Base-by-base conservation (phyloP, 768 basidiomycete genomes). In the Nevesoporus exiguus region DNA sequence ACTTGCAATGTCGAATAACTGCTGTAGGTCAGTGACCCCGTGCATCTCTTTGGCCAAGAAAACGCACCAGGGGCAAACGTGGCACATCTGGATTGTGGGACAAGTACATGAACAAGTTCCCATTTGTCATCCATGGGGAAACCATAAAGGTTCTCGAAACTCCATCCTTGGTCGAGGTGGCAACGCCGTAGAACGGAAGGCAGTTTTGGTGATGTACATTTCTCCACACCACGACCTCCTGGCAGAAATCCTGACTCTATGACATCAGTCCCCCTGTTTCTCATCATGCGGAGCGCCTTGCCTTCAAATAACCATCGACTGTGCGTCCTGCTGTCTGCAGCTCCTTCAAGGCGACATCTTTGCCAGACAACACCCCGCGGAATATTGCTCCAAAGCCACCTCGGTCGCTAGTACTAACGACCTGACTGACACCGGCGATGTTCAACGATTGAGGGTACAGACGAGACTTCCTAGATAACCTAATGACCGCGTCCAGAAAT, bases 1-100 rank as follows among this genome's bases (percentile, higher is more conserved):
- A 2, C 40, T 55, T 7, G 74, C 75, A 17, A 73, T 58, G 34
- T 76, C 74, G n/a, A 60, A 55, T 21, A 77, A 52, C 77, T 77
- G 39, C 14, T 9, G 2, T 47, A 54, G 5, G 37, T 66, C 46
- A 52, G 54, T 17, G 3, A 45, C 7, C 34, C 8, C 29, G 3
- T n/a, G n/a, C 5, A 10, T 27, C 30, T 41, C 25, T 11, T n/a
- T 8, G 29, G 30, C 21, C 43, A 4, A 36, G 15, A 39, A 30
- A 14, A 58, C 69, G 57, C 47, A 75, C 75, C 63, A 76, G 55
- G 22, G 65, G 63, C 29, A 72, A 47, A 37, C 73, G 66, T 51
- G 61, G 55, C n/a, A 24, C 65, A 10, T 58, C 47, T 11, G 68
- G 64, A 47, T 73, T 63, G 6, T 34, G 19, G 19, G 56, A 50